Evolutionary conservation across 345 rosid genomes (phyloP), one percentile per base, ranked within the genome.

Genomic region (Brassica rapa): DNA sequence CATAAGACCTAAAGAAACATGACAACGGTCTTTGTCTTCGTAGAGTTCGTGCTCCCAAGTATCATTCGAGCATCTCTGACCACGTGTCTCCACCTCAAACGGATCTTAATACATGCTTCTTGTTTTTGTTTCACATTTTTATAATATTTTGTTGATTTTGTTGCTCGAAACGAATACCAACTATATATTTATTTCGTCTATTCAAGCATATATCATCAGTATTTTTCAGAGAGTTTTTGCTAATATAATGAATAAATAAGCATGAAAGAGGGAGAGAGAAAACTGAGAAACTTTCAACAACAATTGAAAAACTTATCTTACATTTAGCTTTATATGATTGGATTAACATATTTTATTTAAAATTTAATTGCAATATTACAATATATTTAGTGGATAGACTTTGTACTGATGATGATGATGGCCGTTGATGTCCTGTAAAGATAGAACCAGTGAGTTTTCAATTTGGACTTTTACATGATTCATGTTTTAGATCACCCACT

Each of bases 41-140:
- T 35, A 68, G 55, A 73, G 74, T 68, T 73, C 82, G 82, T 79
- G 82, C 78, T 74, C 65, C 27, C 82, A 79, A 79, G 56, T 49
- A 73, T 79, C 78, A 68, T 73, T 62, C 51, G 7, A 73, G 66
- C 82, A 79, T 62, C 66, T 72, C 66, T 78, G 10, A 62, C 78
- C 82, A 79, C 82, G 78, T 73, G 82, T 73, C 66, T 79, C 78
- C 82, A 79, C 78, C 59, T 79, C 78, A 73, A 66, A 68, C 71
- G 82, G 74, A 79, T 79, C 78, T 72, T 16, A 14, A 6, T 23
- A 66, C 63, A 73, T 68, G 70, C 37, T 32, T 71, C 33, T 5
- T 30, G 15, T 63, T n/a, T 61, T 62, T 9, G 9, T 11, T 35
- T 15, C 27, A 3, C 11, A 53, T 53, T 43, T 41, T 61, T 41